phyloP scores from a whole-genome alignment of 768 basidiomycete genomes.

The Chalciporus sphaerocephalus region DNA sequence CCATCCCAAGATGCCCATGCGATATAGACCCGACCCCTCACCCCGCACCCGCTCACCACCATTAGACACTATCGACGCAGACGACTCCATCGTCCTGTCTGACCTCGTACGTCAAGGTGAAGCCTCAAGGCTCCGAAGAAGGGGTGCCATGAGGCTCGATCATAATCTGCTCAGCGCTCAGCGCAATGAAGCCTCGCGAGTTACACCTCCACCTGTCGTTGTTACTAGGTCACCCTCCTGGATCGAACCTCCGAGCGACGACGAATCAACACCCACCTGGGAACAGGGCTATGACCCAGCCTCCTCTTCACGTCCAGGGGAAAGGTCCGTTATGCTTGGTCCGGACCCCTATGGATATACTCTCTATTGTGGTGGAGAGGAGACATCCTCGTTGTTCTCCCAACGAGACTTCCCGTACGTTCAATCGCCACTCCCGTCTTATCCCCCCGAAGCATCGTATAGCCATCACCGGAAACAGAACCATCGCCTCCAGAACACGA shows the following conservation, averaged over 20 bases:
- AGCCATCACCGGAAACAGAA: conserved; percentile 8
- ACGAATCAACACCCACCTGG: conserved; percentile 32
- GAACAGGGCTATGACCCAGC: conserved; percentile 32
- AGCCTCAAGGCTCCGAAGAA: conserved; percentile 64
- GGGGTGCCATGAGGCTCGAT: conserved; percentile 69
- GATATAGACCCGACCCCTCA: conserved; percentile 22
- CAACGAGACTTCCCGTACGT: conserved; percentile 19
- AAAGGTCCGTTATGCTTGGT: conserved; percentile 9
- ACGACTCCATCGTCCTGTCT: conserved; percentile 67
- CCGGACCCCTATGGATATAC: conserved; percentile 29
- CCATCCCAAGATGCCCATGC: conserved; percentile 30
- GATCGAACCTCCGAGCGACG: conserved; percentile 32
- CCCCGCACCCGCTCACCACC: conserved; percentile 5
- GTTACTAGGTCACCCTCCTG: conserved; percentile 30
- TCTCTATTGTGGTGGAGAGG: conserved; percentile 43
- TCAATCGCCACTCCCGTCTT: conserved; percentile 37
- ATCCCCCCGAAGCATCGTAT: conserved; percentile 26
- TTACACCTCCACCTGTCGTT: conserved; percentile 26
- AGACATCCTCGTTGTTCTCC: conserved; percentile 7
- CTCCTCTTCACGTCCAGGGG: conserved; percentile 21
- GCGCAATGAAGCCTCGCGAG: conserved; percentile 24
- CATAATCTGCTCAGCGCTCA: conserved; percentile 31
- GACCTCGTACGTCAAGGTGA: conserved; percentile 73
- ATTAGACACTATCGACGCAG: conserved; percentile 40
- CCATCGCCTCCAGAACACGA: conserved; percentile 28